Evolutionary conservation across 2,329 filamentous ascomycete genomes (phyloP).

Genomic region (Aspergillus sp.): DNA sequence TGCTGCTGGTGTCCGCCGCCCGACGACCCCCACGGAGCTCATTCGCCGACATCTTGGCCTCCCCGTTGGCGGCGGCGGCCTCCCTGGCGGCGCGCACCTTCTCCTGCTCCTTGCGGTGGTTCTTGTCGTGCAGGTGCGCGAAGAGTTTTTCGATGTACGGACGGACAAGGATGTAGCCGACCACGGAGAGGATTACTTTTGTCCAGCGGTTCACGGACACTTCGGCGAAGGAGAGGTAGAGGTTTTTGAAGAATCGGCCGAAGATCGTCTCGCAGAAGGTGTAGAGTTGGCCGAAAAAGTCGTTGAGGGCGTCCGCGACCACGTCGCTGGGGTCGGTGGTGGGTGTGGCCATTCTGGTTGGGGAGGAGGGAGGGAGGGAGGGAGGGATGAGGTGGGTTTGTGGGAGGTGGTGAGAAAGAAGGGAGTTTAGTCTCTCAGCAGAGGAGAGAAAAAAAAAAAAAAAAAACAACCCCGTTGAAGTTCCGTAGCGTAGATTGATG

Average conservation of each 20-base stretch:
- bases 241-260: slow-evolving; percentile 39
- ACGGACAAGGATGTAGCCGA: slow-evolving; percentile 71
- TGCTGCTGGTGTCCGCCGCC: slow-evolving; percentile 39
- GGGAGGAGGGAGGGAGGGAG: background rate
- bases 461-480: background rate
- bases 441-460: background rate
- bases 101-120: slow-evolving; percentile 48
- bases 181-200: slow-evolving; percentile 68
- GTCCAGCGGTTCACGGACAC: slow-evolving; percentile 53
- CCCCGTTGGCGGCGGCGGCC: slow-evolving; percentile 45
- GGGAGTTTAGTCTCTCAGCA: background rate
- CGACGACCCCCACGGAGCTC: slow-evolving; percentile 57
- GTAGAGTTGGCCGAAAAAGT: slow-evolving; percentile 34
- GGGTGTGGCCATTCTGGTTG: slow-evolving; percentile 22
- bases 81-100: slow-evolving; percentile 57
- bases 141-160: slow-evolving; percentile 71
- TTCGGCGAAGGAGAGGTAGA: slow-evolving; percentile 42
- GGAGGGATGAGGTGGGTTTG: background rate
- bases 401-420: slow-evolving; percentile 3
- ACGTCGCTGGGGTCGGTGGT: slow-evolving; percentile 23
- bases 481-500: no score
- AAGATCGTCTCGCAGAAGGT: slow-evolving; percentile 22
- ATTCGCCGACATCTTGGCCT: slow-evolving; percentile 62
- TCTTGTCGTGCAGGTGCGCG: slow-evolving; percentile 52
- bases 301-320: slow-evolving; percentile 24